Base-by-base conservation (phyloP, 2,329 filamentous ascomycete genomes). In the Thelonectria blattea region DNA sequence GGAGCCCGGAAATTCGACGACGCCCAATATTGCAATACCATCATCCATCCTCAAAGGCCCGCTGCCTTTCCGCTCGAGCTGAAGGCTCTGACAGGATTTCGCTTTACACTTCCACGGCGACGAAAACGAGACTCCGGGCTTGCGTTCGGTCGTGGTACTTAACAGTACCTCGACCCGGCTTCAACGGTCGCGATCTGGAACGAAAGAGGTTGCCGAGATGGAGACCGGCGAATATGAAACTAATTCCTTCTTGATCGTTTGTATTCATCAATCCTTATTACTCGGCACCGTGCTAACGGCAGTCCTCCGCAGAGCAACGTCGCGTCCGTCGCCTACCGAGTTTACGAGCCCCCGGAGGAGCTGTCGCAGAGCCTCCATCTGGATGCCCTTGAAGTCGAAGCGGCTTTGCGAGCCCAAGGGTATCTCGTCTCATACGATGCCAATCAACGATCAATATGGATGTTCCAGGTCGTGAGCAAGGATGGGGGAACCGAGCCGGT, bases 171-270 rank as follows among this genome's bases (percentile, higher is more conserved):
- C 52, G 63, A 68, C 66, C 67, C 71, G 70, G 62, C 64, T 61
- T 67, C 58, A 50, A 64, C 64, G 60, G 62, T 66, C 65, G 65
- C 68, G 66, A 70, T 66, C 65, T 65, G 60, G 68, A 66, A 63
- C 68, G 63, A 62, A 64, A 71, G 65, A 74, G 66, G 71, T 74
- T 68, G 75, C 72, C 83, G 84, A 83, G 72, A 88, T 88, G 85
- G 85, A 88, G 75, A 81, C 82, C 74, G 83, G 83, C 66, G 85
- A 87, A 76, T 86, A 86, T 75, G 84, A 86, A 71, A 88, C 85
- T 72, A 88, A 88, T 76, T 81, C 80, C 62, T 76, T 88, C 69
- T 77, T 85, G 70, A 80, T 87, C 77, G 85, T 87, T 67, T 70
- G 83, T 78, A 18, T 17, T 54, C 41, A 27, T 14, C 42, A 14